Base-by-base conservation (phyloP, 495 filamentous ascomycete species). In the Patellaria atrata region DNA sequence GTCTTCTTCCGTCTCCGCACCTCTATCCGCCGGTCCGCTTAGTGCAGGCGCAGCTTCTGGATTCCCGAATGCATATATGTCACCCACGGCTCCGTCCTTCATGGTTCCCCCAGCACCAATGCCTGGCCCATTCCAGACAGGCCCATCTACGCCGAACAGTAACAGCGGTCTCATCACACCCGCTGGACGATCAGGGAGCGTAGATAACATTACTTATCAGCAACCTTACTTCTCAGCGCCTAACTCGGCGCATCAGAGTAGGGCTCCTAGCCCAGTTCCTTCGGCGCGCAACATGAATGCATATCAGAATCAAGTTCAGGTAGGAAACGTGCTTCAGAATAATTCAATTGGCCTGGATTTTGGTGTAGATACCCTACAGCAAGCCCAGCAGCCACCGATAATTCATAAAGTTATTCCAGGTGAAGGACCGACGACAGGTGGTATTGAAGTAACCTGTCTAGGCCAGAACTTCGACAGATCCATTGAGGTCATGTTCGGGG, bases 401-500 rank as follows among this genome's bases (percentile, higher is more conserved):
- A 82, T 84, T 14, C 69, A 74, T 48, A 85, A 83, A 50, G 55
- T 93, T 28, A 78, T 87, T 23, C 86, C 86, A 1, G 62, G 65
- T 22, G 79, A 91, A 53, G 87, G 86, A 8, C 79, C 84, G 7
- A 74, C 74, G 26, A 65, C 65, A 16, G 87, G 87, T 37, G 83
- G 84, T 9, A 79, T 80, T 21, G 85, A 94, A 47, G 82, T 94
- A 9, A 83, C 79, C 0, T 65, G 86, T 35, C 59, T 87, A 17
- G 86, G 87, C 4, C 77, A 70, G 45, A 73, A 74, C 14, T 94
- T 94, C 45, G 72, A 69, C 22, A 70, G 75, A 28, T 82, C 81
- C 4, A 69, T 87, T 49, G 79, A 82, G 35, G 82, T 93, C 38
- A 75, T 85, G 46, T 94, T 94, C 55, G 86, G 85, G 12, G 74